Evolutionary conservation across 257 asterid species (phyloP).

Genomic region (Solanum habrochaites): DNA sequence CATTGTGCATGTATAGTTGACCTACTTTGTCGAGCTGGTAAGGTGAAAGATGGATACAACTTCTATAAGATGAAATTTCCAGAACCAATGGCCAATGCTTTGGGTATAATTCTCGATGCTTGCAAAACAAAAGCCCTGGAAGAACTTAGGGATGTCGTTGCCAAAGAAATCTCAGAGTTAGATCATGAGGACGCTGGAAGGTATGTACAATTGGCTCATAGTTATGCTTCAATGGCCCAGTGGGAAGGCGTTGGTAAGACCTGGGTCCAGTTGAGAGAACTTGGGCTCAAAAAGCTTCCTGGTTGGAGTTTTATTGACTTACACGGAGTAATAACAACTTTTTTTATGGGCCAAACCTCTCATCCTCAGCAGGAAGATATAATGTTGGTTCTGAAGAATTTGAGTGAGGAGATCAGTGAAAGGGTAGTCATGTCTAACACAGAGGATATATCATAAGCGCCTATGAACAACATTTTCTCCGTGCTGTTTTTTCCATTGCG

Average conservation of each 20-base stretch:
- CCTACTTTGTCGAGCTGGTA: constrained; percentile 80
- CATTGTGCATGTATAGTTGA: constrained; percentile 74
- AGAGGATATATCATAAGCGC: constrained; percentile 8
- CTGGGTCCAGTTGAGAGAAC: constrained; percentile 61
- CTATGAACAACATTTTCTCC: background rate
- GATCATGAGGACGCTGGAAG: constrained; percentile 60
- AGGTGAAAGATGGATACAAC: constrained; percentile 51
- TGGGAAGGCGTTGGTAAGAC: constrained; percentile 86
- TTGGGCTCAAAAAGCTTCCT: constrained; percentile 59
- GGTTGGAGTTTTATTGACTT: constrained; percentile 81
- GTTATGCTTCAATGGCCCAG: constrained; percentile 57
- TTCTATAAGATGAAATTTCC: constrained; percentile 46
- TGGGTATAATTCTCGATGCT: constrained; percentile 74
- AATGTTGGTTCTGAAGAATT: constrained; percentile 20
- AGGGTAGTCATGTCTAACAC: constrained; percentile 2
- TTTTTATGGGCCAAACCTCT: constrained; percentile 48
- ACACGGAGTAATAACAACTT: constrained; percentile 54
- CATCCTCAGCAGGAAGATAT: constrained; percentile 50
- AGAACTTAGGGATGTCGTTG: constrained; percentile 36
- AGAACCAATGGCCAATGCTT: constrained; percentile 44
- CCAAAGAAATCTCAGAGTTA: constrained; percentile 37
- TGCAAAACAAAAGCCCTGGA: constrained; percentile 32
- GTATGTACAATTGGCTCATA: constrained; percentile 74
- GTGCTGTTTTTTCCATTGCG: background rate
- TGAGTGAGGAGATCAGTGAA: constrained; percentile 34